Base-by-base conservation (phyloP, 768 basidiomycete species). In the Trichaptum fuscoviolaceum region DNA sequence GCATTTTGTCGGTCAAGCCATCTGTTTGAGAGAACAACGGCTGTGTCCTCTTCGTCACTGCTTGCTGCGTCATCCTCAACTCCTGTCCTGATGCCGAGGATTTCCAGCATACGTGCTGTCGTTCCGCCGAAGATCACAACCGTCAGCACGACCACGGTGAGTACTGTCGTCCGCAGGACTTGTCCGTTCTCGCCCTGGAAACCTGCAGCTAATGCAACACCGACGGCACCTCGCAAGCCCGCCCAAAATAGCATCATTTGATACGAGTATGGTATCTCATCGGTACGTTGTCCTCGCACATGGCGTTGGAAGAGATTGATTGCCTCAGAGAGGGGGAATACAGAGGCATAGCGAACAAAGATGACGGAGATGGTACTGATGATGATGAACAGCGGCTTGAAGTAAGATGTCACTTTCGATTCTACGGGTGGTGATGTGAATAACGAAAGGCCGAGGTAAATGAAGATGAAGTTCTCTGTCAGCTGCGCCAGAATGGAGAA, bases 201-300 rank as follows among this genome's bases (percentile, higher is more conserved):
- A 1, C 96, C 96, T 1, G 95, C 92, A 0, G 97, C 97, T 34
- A 99, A 86, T 3, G 97, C 97, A 24, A 99, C 97, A 52, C 97
- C 97, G 58, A 99, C 97, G 0, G 97, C 97, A 36, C 97, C 97
- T 30, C 97, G 84, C 64, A 99, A 79, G 6, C 96, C 96, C 0
- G 96, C 96, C 97, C 96, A 99, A 78, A 99, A 99, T 18, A 99
- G 80, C 95, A 99, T 97, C 93, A 99, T 96, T 72, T 98, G 96
- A 73, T 99, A 98, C 12, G 95, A 95, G 76, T 99, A 96, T 0
- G 97, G 96, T 5, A 99, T 80, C 71, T 98, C 96, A 70, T 97
- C 96, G 25, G 84, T 79, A 57, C 95, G 85, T 72, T 95, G 92
- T 0, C 95, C 95, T 0, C 93, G 87, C 1, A 86, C 89, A 67